phyloP scores from a whole-genome alignment of 106 monocot genomes.

The Allium sativum region DNA sequence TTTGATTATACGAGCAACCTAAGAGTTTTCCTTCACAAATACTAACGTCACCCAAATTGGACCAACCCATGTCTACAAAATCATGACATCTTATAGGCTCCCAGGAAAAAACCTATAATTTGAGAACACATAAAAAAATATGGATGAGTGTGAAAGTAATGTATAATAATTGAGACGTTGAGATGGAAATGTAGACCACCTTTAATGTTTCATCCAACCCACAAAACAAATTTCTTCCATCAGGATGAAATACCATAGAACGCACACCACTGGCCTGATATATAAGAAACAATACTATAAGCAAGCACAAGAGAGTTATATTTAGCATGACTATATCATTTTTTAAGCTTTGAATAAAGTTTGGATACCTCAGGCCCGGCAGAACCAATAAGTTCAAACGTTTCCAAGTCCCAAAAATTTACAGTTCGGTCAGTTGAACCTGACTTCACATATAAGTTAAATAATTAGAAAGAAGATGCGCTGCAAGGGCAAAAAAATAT shows the following conservation, averaged over 20 bases:
- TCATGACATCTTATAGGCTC: slow-evolving; percentile 90
- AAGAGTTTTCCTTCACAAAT: slow-evolving; percentile 86
- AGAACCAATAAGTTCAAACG: slow-evolving; percentile 95
- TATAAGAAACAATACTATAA: background rate
- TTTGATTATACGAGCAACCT: slow-evolving; percentile 68
- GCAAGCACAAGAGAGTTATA: too few relatives aligned
- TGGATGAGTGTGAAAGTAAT: too few relatives aligned
- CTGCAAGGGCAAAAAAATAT: slow-evolving; percentile 2
- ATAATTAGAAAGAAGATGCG: background rate
- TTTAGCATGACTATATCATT: too few relatives aligned
- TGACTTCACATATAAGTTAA: slow-evolving; percentile 14
- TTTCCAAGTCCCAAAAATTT: slow-evolving; percentile 94
- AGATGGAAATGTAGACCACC: slow-evolving; percentile 19
- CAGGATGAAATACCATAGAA: slow-evolving; percentile 85
- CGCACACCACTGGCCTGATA: slow-evolving; percentile 55
- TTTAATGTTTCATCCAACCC: slow-evolving; percentile 70
- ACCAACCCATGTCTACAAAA: slow-evolving; percentile 74
- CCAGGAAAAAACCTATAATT: slow-evolving; percentile 77
- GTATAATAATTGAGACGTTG: slow-evolving; percentile 6
- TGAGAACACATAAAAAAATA: too few relatives aligned
- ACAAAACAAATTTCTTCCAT: slow-evolving; percentile 88
- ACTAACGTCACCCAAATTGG: slow-evolving; percentile 64
- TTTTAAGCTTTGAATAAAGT: too few relatives aligned
- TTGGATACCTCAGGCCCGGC: slow-evolving; percentile 69
- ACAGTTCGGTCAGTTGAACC: slow-evolving; percentile 78